Conservation (phyloP, 345 rosid genomes). For the Rhodamnia argentea region DNA sequence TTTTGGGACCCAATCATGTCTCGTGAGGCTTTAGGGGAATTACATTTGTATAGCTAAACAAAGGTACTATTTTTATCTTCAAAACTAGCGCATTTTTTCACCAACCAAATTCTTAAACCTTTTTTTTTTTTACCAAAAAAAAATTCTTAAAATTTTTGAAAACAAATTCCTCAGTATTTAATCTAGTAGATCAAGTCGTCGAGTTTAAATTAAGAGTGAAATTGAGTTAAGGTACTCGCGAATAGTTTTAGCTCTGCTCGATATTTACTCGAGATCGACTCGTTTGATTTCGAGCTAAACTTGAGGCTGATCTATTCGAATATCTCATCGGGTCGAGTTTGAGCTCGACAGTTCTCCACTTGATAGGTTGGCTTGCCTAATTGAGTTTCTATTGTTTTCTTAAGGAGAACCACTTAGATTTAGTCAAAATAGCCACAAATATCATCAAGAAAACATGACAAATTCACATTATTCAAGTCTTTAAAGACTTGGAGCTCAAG, state of each 20-base stretch:
- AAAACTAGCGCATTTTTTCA: neutral
- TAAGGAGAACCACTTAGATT: neutral
- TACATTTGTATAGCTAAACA: neutral
- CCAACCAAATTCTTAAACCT: neutral
- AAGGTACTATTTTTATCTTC: neutral
- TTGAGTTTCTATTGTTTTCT: neutral
- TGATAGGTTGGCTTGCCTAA: neutral
- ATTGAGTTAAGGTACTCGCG: neutral
- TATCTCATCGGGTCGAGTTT: neutral
- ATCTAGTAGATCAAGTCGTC: neutral
- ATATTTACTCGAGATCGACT: neutral
- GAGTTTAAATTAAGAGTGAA: neutral
- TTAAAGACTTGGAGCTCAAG: neutral
- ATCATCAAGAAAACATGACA: neutral
- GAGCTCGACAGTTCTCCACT: neutral
- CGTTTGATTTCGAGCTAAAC: neutral
- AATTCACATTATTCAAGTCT: neutral
- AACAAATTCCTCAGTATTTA: too few species aligned
- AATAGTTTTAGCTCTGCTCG: neutral
- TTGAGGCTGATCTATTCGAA: accelerated
- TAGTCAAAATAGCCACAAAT: neutral
- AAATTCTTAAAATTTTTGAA: neutral
- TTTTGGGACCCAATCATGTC: neutral
- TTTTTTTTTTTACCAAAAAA: too few species aligned
- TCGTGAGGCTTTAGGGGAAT: neutral